Conservation (phyloP, 2,329 filamentous ascomycete species). For the Thelonectria olida region DNA sequence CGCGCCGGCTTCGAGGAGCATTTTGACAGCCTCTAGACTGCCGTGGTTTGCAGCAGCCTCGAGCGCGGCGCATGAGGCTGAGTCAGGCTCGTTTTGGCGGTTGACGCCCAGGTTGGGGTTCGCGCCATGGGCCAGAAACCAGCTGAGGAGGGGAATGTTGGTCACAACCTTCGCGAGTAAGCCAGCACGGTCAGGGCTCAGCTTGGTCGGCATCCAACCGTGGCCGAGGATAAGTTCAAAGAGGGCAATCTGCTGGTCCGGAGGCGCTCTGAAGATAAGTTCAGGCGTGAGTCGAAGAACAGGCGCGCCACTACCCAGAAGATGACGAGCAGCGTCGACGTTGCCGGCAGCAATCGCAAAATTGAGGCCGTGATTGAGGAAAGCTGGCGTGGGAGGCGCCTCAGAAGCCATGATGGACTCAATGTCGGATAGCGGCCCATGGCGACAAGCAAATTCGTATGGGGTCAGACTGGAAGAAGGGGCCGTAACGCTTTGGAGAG, state of each 20-base stretch:
- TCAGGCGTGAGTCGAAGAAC: constrained; percentile 18
- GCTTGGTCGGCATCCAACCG: constrained; percentile 28
- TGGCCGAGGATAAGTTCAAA: constrained; percentile 23
- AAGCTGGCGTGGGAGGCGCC: constrained; percentile 13
- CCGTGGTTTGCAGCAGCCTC: constrained; percentile 17
- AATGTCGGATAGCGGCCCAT: constrained; percentile 11
- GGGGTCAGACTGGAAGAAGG: constrained; percentile 2
- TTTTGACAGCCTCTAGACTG: constrained; percentile 14
- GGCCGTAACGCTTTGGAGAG: too few species aligned
- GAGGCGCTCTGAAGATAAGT: constrained; percentile 14
- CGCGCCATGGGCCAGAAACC: constrained; percentile 33
- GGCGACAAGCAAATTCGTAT: constrained; percentile 24
- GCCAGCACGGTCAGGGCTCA: constrained; percentile 23
- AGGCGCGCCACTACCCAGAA: constrained; percentile 25
- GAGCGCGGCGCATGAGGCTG: constrained; percentile 24
- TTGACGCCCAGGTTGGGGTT: constrained; percentile 31
- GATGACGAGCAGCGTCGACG: constrained; percentile 6
- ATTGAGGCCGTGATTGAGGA: constrained; percentile 22
- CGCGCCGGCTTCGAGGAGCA: constrained; percentile 27
- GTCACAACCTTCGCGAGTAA: constrained; percentile 21
- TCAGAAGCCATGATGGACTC: constrained; percentile 12
- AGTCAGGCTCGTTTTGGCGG: constrained; percentile 13
- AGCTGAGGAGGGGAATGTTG: constrained; percentile 20
- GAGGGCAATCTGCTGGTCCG: constrained; percentile 1
- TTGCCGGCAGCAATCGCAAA: constrained; percentile 20